Base-by-base conservation (phyloP, 257 asterid species). In the Forsythia suspensa region DNA sequence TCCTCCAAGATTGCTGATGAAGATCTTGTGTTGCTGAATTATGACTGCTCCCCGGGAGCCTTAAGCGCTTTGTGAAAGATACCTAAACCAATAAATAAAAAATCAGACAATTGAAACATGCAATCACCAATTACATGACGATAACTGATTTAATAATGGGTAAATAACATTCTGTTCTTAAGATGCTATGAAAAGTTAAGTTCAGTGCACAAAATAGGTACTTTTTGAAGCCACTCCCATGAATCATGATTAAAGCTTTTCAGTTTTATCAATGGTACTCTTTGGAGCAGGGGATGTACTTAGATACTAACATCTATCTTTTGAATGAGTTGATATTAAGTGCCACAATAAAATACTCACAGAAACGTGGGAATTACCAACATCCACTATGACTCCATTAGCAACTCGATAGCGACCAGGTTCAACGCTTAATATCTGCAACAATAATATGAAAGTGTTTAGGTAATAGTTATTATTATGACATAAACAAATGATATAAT, bases 391-490 rank as follows among this genome's bases (percentile, higher is more conserved):
- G 82, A 89, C 80, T 80, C 99, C 99, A 83, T 85, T 91, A 80
- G 96, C 89, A 78, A 95, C 87, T 79, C 91, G 94, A 73, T 84
- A 82, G 82, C 84, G 82, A 77, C 86, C 92, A 82, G 92, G 89
- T 80, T 88, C 97, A 69, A 92, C 83, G 90, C 99, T 95, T 87
- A 95, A 82, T 79, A 91, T 87, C 99, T 95, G 92, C 74, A 80
- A 86, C 74, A 82, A 74, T 41, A 76, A 37, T 51, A 70, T 69
- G 74, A 69, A 77, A 74, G 71, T 65, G 75, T 41, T 13, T 20
- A 4, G 69, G 42, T 15, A 61, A 69, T 63, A 18, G 39, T 63
- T 63, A 55, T n/a, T 20, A 59, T 63, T 24, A 0, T 4, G 40
- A 63, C 70, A 63, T 18, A 63, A 61, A 61, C 6, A 8, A 61